Evolutionary conservation across 257 asterid species (phyloP).

Genomic region (Solanum tarijense): DNA sequence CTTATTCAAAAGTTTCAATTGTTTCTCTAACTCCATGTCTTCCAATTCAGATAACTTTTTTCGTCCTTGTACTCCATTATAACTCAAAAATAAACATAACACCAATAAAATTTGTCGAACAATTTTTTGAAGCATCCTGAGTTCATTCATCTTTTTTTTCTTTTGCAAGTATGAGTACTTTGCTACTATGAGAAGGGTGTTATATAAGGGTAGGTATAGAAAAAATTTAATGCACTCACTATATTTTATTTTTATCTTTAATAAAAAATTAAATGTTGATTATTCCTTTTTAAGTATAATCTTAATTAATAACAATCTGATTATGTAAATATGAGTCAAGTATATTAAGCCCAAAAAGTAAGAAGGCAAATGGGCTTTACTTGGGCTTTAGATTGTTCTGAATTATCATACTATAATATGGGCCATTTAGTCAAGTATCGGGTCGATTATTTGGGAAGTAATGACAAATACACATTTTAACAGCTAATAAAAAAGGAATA

Average conservation of each 20-base stretch:
- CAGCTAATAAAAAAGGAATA: neutral
- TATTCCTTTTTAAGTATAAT: neutral
- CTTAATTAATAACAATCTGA: neutral
- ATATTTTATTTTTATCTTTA: neutral
- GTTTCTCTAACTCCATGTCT: neutral
- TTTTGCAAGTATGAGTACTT: neutral
- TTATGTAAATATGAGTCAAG: neutral
- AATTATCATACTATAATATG: neutral
- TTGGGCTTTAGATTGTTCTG: neutral
- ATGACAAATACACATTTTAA: neutral
- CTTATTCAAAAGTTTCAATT: neutral
- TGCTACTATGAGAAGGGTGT: neutral
- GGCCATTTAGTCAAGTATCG: neutral
- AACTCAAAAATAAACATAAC: neutral
- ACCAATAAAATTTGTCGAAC: neutral
- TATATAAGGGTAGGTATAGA: neutral
- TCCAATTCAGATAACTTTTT: neutral
- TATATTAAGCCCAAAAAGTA: neutral
- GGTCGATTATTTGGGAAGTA: neutral
- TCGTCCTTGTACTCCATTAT: neutral
- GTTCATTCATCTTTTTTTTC: neutral
- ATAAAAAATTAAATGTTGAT: neutral
- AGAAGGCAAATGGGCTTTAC: neutral
- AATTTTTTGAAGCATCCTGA: neutral
- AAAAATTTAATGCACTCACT: neutral